Percentiles rank a stretch among this genome's conserved stretches.
These are phyloP conservation scores for Paragyromitra xinjiangensis DNA, from an alignment of 495 filamentous ascomycete genomes.

Conservation along the genomic window DNA sequence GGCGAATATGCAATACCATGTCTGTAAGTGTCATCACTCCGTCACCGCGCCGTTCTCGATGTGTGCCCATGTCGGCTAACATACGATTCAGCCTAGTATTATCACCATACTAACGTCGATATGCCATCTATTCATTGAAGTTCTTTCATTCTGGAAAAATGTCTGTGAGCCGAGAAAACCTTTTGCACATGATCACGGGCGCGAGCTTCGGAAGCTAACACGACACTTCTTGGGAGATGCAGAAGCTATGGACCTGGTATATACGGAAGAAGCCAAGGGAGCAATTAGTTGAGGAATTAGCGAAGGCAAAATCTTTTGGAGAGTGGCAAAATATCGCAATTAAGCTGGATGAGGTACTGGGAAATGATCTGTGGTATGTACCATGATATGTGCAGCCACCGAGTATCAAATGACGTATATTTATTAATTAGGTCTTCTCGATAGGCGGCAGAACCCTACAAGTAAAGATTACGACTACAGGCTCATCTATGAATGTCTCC, in stretches of 20 bases:
- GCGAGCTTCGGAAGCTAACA: slow-evolving; percentile 18
- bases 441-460: slow-evolving; percentile 79
- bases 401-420: background rate
- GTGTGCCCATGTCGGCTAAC: slow-evolving; percentile 2
- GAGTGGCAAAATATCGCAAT: slow-evolving; percentile 85
- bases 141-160: slow-evolving; percentile 71
- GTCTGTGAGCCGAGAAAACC: slow-evolving; percentile 60
- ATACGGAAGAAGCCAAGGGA: slow-evolving; percentile 65
- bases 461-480: slow-evolving; percentile 88
- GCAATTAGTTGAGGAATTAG: slow-evolving; percentile 67
- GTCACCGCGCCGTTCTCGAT: background rate
- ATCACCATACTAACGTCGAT: slow-evolving; percentile 62
- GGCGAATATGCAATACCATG: slow-evolving; percentile 30
- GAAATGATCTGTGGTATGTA: slow-evolving; percentile 79
- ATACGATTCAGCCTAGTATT: slow-evolving; percentile 33
- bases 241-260: slow-evolving; percentile 69
- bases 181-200: background rate
- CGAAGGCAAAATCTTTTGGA: slow-evolving; percentile 73
- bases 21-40: slow-evolving; percentile 18
- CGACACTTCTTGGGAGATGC: background rate
- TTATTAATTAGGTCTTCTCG: slow-evolving; percentile 4
- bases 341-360: slow-evolving; percentile 78
- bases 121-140: slow-evolving; percentile 68
- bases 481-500: slow-evolving; percentile 80
- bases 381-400: background rate